Conservation (phyloP, 164 flowering plant species). For the Houttuynia cordata region DNA sequence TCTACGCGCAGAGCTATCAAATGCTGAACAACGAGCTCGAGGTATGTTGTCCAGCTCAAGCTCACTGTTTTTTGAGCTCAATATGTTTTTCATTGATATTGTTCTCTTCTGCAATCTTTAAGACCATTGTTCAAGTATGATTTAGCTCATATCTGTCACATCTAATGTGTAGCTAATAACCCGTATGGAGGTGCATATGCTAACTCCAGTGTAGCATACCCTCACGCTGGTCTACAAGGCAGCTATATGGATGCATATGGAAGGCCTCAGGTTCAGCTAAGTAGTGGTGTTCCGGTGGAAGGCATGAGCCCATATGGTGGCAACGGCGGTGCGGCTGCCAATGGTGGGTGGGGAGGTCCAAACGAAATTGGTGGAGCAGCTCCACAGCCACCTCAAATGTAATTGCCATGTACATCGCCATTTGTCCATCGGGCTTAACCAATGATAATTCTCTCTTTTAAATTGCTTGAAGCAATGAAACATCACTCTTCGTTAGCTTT, state of each 20-base stretch:
- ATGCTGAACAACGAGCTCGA: conserved; percentile 46
- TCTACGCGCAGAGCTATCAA: conserved; percentile 40
- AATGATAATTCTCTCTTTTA: neutral
- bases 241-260: neutral
- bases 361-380: neutral
- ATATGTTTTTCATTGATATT: neutral
- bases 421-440: too few relatives aligned
- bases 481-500: neutral
- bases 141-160: neutral
- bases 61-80: neutral
- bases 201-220: neutral
- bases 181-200: neutral
- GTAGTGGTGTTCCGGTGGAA: neutral
- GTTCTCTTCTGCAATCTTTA: neutral
- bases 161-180: neutral
- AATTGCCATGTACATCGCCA: neutral
- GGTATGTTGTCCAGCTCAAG: conserved; percentile 22
- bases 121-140: too few relatives aligned
- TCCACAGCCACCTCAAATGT: neutral
- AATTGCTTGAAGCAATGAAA: neutral
- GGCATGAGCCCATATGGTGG: conserved; percentile 3
- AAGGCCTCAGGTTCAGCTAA: neutral
- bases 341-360: neutral
- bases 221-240: neutral
- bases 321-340: neutral